phyloP scores from a whole-genome alignment of 352 stramenopile genomes.

The Globisporangium yorkense region DNA sequence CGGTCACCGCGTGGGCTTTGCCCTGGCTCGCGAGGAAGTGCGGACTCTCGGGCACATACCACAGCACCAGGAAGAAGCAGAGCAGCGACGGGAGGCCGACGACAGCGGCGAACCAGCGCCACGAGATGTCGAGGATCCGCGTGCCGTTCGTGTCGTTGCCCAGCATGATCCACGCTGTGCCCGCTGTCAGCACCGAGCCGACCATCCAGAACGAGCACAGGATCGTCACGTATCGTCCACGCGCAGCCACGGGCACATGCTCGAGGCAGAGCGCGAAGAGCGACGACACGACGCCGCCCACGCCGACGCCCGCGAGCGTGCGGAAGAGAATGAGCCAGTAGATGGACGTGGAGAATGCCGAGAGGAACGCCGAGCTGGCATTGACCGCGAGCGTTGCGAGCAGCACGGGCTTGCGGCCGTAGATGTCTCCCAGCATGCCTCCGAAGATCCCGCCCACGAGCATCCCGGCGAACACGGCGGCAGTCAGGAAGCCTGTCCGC shows the following conservation, averaged over 20 bases:
- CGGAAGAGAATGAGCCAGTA: slow-evolving; percentile 78
- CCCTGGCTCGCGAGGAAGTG: slow-evolving; percentile 69
- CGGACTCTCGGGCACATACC: slow-evolving; percentile 78
- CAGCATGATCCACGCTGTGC: slow-evolving; percentile 82
- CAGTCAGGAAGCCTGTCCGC: slow-evolving; percentile 72
- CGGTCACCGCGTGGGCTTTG: slow-evolving; percentile 39
- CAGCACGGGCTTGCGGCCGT: slow-evolving; percentile 77
- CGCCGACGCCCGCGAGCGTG: slow-evolving; percentile 53
- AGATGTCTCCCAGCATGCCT: slow-evolving; percentile 69
- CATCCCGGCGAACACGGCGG: slow-evolving; percentile 89
- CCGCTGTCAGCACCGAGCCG: slow-evolving; percentile 74
- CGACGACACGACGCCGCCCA: slow-evolving; percentile 82
- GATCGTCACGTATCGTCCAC: slow-evolving; percentile 79
- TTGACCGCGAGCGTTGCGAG: slow-evolving; percentile 79
- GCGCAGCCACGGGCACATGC: slow-evolving; percentile 60
- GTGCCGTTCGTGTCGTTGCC: slow-evolving; percentile 52
- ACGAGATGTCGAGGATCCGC: slow-evolving; percentile 67
- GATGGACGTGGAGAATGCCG: slow-evolving; percentile 62
- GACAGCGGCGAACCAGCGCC: slow-evolving; percentile 76
- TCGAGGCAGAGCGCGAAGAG: slow-evolving; percentile 86
- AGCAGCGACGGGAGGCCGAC: slow-evolving; percentile 68
- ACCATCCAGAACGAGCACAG: slow-evolving; percentile 92
- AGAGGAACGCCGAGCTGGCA: slow-evolving; percentile 63
- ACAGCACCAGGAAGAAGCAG: slow-evolving; percentile 55
- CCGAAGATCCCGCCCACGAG: slow-evolving; percentile 70